Percentiles rank a stretch among this genome's conserved stretches.
These are phyloP conservation scores for Chaetomium globosum DNA, from an alignment of 2,329 filamentous ascomycete genomes.

Conservation along the genomic window DNA sequence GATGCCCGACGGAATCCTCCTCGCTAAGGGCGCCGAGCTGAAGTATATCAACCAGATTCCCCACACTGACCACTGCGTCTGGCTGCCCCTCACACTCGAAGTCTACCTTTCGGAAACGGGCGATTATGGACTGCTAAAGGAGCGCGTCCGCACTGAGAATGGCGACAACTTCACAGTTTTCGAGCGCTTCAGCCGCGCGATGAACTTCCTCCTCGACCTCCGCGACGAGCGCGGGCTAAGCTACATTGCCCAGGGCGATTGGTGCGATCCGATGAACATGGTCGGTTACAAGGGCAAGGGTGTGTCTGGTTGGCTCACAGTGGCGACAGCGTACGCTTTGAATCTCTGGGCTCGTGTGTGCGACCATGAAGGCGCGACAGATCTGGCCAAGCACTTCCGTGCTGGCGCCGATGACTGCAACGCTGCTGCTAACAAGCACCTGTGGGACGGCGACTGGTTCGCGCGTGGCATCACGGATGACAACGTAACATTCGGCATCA, in stretches of 20 bases:
- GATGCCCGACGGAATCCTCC: slow-evolving; percentile 61
- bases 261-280: slow-evolving; percentile 66
- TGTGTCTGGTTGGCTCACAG: slow-evolving; percentile 61
- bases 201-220: slow-evolving; percentile 57
- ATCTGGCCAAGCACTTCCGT: slow-evolving; percentile 50
- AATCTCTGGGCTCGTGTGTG: slow-evolving; percentile 58
- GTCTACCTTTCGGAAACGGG: slow-evolving; percentile 59
- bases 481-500: slow-evolving; percentile 54
- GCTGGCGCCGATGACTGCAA: slow-evolving; percentile 52
- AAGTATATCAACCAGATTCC: slow-evolving; percentile 66
- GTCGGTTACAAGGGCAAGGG: slow-evolving; percentile 61
- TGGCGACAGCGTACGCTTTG: slow-evolving; percentile 57
- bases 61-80: slow-evolving; percentile 62
- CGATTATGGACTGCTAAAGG: slow-evolving; percentile 54
- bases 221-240: slow-evolving; percentile 58
- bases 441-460: slow-evolving; percentile 62
- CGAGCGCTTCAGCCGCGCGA: slow-evolving; percentile 57
- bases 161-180: slow-evolving; percentile 55
- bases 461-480: slow-evolving; percentile 61
- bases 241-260: slow-evolving; percentile 62
- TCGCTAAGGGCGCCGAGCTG: slow-evolving; percentile 57
- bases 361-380: slow-evolving; percentile 46
- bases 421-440: slow-evolving; percentile 52
- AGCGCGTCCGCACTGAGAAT: slow-evolving; percentile 47
- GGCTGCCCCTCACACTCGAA: slow-evolving; percentile 58